Conservation (phyloP, 352 stramenopile genomes). For the Globisporangium radiosum region DNA sequence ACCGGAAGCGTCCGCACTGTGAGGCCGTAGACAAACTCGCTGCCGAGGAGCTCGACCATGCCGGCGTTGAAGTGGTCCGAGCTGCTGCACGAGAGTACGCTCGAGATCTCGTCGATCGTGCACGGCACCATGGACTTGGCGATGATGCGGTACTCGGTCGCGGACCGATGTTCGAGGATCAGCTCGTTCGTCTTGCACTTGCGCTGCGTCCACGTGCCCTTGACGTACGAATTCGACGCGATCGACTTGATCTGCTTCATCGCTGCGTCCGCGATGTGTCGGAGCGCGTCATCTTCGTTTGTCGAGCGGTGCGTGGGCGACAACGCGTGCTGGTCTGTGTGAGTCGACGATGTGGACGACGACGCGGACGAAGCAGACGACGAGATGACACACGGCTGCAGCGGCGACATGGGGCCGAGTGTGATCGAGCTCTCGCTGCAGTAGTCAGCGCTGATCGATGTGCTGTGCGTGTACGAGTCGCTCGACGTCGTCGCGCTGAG, state of each 20-base stretch:
- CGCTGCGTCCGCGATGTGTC: slow-evolving; percentile 2
- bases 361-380: not conserved
- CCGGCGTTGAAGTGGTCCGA: slow-evolving; percentile 22
- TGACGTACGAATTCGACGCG: slow-evolving; percentile 10
- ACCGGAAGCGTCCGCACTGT: slow-evolving; percentile 14
- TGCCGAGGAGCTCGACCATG: slow-evolving; percentile 23
- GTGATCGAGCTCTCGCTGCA: slow-evolving; percentile 2
- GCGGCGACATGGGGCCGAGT: slow-evolving; percentile 4
- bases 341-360: too few species aligned
- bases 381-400: not conserved
- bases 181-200: slow-evolving; percentile 5
- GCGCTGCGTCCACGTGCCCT: slow-evolving; percentile 13
- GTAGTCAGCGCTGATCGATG: not conserved
- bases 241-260: slow-evolving; percentile 10
- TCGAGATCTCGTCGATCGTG: slow-evolving; percentile 16
- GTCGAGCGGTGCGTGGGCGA: not conserved
- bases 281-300: slow-evolving; percentile 8
- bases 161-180: slow-evolving; percentile 11
- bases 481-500: not conserved
- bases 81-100: slow-evolving; percentile 15
- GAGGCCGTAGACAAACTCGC: slow-evolving; percentile 18
- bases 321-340: not conserved
- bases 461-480: not conserved
- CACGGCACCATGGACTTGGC: slow-evolving; percentile 17
- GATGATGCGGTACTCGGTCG: slow-evolving; percentile 15